Percentiles rank a stretch among this genome's conserved stretches.
Conservation (phyloP, 768 basidiomycete genomes). For the Albatrellus ellisii region DNA sequence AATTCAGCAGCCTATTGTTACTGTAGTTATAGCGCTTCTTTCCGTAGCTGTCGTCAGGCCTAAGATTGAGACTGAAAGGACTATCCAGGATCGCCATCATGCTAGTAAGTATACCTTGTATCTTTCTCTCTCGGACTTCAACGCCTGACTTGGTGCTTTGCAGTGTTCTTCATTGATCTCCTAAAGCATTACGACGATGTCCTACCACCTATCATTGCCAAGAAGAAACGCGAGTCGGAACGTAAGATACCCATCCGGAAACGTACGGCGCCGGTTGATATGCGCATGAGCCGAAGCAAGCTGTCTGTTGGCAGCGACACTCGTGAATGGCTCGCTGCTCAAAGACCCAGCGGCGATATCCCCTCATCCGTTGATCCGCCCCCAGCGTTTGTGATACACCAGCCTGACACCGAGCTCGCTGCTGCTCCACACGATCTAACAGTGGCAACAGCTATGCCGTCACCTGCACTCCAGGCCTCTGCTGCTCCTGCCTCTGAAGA, state of each 20-base stretch:
- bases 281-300: slow-evolving; percentile 71
- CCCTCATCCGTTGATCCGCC: slow-evolving; percentile 11
- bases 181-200: slow-evolving; percentile 61
- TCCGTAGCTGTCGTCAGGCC: slow-evolving; percentile 66
- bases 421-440: slow-evolving; percentile 7
- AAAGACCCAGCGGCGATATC: slow-evolving; percentile 24
- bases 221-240: slow-evolving; percentile 81
- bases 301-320: slow-evolving; percentile 62
- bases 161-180: slow-evolving; percentile 80
- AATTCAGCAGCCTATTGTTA: neutral
- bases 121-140: neutral
- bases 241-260: slow-evolving; percentile 75
- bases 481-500: too few species aligned
- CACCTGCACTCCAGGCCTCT: too few species aligned
- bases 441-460: slow-evolving; percentile 15
- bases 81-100: slow-evolving; percentile 86
- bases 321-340: slow-evolving; percentile 57
- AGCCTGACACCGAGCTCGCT: slow-evolving; percentile 18
- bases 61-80: slow-evolving; percentile 66
- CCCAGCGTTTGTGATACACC: slow-evolving; percentile 1
- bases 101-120: slow-evolving; percentile 33
- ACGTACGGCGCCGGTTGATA: slow-evolving; percentile 78
- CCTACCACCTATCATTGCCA: slow-evolving; percentile 69
- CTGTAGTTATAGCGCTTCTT: slow-evolving; percentile 1
- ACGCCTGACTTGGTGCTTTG: neutral